Evolutionary conservation across 805 yeast genomes (phyloP).

Genomic region (Monosporozyma solicola): DNA sequence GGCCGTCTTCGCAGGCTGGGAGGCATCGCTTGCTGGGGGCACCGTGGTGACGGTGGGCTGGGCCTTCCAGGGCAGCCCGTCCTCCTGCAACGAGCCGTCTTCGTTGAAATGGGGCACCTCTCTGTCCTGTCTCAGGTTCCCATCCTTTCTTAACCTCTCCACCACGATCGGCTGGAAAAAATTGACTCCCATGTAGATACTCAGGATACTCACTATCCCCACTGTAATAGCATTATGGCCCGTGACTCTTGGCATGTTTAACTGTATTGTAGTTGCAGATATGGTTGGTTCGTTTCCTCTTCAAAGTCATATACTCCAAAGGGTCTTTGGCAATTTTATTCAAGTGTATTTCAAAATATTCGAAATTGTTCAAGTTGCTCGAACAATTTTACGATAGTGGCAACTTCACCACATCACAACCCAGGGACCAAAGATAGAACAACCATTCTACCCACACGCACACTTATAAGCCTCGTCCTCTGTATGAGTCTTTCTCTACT

Average conservation of each 20-base stretch:
- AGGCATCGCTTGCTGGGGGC: too few species aligned
- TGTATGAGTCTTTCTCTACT: neutral
- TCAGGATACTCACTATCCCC: constrained; percentile 27
- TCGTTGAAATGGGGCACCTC: constrained; percentile 43
- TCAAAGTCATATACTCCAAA: too few species aligned
- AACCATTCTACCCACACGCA: neutral
- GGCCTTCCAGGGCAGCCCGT: neutral
- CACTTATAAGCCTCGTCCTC: neutral
- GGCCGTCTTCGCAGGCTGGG: neutral
- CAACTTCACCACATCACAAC: too few species aligned
- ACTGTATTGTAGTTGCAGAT: neutral
- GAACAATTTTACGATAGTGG: too few species aligned
- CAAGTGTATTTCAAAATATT: too few species aligned
- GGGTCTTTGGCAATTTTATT: too few species aligned
- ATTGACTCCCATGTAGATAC: constrained; percentile 42
- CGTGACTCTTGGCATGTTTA: constrained; percentile 24
- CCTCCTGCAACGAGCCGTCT: neutral
- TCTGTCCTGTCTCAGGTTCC: constrained; percentile 53
- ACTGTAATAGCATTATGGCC: constrained; percentile 23
- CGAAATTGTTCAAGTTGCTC: too few species aligned
- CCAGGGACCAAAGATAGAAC: too few species aligned
- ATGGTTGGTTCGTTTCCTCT: neutral
- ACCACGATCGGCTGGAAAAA: constrained; percentile 70
- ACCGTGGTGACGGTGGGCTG: too few species aligned
- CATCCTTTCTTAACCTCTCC: constrained; percentile 57